Evolutionary conservation across 345 rosid genomes (phyloP).

Genomic region (Psidium guajava): DNA sequence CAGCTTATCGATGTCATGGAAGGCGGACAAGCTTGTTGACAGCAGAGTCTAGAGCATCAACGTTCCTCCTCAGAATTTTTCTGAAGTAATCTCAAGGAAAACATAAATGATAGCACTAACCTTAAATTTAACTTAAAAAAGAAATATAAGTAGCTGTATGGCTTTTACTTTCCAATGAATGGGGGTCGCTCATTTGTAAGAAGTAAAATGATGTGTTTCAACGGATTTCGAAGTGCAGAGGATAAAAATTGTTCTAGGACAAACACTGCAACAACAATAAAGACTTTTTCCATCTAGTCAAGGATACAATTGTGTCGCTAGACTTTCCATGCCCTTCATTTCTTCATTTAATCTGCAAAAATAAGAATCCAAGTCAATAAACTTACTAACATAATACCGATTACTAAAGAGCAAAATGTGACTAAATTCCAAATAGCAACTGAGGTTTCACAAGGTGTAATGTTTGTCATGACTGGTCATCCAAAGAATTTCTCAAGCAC

Average conservation of each 20-base stretch:
- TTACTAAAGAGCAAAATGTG: background rate
- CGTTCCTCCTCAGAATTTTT: conserved; percentile 70
- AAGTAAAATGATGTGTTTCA: background rate
- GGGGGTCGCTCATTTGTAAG: background rate
- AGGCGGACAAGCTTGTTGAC: conserved; percentile 60
- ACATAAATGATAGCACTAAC: background rate
- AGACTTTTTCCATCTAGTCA: background rate
- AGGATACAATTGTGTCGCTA: conserved; percentile 86
- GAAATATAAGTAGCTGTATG: background rate
- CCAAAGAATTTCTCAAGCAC: background rate
- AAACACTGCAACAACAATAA: background rate
- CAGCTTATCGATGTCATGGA: conserved; percentile 19
- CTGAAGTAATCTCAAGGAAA: conserved; percentile 40
- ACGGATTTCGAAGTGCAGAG: background rate
- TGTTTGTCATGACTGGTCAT: background rate
- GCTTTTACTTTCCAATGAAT: background rate
- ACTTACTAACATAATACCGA: background rate
- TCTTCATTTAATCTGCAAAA: conserved; percentile 77
- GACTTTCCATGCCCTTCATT: conserved; percentile 61
- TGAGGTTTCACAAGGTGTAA: background rate
- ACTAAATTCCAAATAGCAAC: background rate
- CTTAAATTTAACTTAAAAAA: background rate
- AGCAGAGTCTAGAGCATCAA: conserved; percentile 69
- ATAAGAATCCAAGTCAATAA: background rate
- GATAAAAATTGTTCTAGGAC: background rate